Percentiles rank a stretch among this genome's conserved stretches.
Evolutionary conservation across 441 rosid genomes (phyloP).

Genomic region (Croton laevigatus): DNA sequence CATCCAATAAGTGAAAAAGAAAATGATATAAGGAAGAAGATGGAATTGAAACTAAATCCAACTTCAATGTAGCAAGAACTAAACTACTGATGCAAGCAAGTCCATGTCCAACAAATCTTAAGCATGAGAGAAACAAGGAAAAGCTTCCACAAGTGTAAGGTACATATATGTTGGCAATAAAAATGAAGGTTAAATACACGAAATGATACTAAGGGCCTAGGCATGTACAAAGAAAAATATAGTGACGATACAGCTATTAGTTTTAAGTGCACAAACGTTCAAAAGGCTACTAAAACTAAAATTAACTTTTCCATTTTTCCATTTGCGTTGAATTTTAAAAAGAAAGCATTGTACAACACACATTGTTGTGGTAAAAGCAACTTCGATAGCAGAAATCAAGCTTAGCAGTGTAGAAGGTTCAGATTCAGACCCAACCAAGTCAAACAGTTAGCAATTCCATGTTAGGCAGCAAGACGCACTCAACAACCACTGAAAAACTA

Average conservation of each 20-base stretch:
- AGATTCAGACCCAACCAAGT: background rate
- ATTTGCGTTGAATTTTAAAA: background rate
- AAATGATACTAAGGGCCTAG: background rate
- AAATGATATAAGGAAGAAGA: slow-evolving; percentile 13
- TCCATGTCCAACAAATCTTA: background rate
- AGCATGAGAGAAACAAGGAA: background rate
- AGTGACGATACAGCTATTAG: background rate
- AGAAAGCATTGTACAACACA: too few relatives aligned
- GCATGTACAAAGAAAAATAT: background rate
- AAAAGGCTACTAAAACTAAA: background rate
- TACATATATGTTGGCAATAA: background rate
- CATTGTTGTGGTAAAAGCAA: background rate
- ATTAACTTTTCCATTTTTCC: background rate
- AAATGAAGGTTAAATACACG: background rate
- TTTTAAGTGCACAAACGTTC: background rate
- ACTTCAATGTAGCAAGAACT: background rate
- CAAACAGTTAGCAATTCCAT: background rate
- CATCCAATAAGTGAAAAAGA: slow-evolving; percentile 22
- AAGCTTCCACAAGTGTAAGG: background rate
- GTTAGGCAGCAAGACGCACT: background rate
- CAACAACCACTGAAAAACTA: background rate
- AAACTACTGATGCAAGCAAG: background rate
- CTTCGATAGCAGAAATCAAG: background rate
- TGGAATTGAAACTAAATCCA: slow-evolving; percentile 4
- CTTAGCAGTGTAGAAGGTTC: background rate